A percentile compares a stretch with the other conserved stretches of the same genome.
Evolutionary conservation across 257 asterid genomes (phyloP).

Genomic region (Buddleja alternifolia): DNA sequence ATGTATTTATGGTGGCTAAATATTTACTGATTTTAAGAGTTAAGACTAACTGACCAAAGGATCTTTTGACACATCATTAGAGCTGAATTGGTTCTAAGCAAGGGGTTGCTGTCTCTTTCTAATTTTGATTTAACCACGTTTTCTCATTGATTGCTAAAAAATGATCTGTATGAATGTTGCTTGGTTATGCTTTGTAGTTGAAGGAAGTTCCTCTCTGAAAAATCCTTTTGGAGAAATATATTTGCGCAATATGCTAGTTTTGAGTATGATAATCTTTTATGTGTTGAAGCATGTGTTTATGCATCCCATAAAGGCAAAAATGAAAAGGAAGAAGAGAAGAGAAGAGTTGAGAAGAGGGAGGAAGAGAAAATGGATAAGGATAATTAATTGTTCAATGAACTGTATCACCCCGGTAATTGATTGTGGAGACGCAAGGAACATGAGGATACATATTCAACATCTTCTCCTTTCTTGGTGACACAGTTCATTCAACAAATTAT

Average conservation of each 20-base stretch:
- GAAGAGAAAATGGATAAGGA: conserved; percentile 4
- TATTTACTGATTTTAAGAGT: background rate
- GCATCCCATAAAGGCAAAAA: conserved; percentile 2
- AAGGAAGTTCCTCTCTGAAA: conserved; percentile 19
- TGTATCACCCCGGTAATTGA: conserved; percentile 3
- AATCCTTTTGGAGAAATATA: background rate
- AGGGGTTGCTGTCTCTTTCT: too few species aligned
- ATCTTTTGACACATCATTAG: conserved; percentile 2
- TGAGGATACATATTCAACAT: too few species aligned
- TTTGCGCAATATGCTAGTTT: conserved; percentile 16
- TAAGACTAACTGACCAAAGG: conserved; percentile 7
- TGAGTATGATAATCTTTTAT: background rate
- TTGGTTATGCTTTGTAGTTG: background rate
- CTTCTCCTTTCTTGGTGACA: too few species aligned
- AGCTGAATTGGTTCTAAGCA: conserved; percentile 6
- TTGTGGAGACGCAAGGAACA: too few species aligned
- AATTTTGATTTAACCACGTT: background rate
- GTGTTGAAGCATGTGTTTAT: conserved; percentile 12
- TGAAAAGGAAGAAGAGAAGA: background rate
- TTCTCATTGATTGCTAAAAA: conserved; percentile 3
- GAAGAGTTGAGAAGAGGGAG: conserved; percentile 8
- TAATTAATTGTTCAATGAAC: conserved; percentile 1
- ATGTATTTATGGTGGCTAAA: background rate
- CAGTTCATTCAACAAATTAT: too few species aligned
- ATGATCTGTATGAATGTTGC: background rate